A percentile compares a stretch with the other conserved stretches of the same genome.
Evolutionary conservation across 352 stramenopile genomes (phyloP).

Genomic region (Phytophthora vignae): DNA sequence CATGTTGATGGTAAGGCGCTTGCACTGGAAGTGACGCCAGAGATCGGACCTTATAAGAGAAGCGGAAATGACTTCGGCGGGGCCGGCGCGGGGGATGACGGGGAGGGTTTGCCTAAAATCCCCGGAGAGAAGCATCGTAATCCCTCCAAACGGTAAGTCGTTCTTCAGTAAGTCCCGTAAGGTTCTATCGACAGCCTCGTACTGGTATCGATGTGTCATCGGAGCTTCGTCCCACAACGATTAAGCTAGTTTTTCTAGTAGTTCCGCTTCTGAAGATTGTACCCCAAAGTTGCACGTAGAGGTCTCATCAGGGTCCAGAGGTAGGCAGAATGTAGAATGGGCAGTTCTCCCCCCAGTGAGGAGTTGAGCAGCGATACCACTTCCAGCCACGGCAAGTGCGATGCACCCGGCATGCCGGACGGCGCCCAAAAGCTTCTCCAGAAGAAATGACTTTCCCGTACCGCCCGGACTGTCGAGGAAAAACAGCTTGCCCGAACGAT

Average conservation of each 20-base stretch:
- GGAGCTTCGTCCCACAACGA: too few species aligned
- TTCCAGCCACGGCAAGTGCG: not conserved
- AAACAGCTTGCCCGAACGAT: not conserved
- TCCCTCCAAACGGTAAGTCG: too few species aligned
- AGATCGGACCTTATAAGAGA: too few species aligned
- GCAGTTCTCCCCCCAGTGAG: not conserved
- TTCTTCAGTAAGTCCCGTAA: too few species aligned
- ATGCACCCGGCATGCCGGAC: not conserved
- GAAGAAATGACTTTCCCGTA: not conserved
- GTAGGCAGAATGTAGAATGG: constrained; percentile 1
- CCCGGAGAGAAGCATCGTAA: too few species aligned
- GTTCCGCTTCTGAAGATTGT: not conserved
- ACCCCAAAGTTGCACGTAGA: not conserved
- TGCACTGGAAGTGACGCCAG: too few species aligned
- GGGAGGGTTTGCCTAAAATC: too few species aligned
- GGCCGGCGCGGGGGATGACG: too few species aligned
- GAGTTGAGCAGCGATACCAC: constrained; percentile 1
- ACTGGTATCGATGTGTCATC: too few species aligned
- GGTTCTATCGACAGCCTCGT: too few species aligned
- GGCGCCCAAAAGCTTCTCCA: not conserved
- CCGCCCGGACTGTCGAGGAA: not conserved
- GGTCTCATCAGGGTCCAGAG: not conserved
- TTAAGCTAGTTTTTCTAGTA: not conserved
- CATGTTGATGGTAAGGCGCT: too few species aligned
- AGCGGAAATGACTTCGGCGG: too few species aligned